Conservation (phyloP, 371 early-diverging fungal species). For the Mucor sp. region DNA sequence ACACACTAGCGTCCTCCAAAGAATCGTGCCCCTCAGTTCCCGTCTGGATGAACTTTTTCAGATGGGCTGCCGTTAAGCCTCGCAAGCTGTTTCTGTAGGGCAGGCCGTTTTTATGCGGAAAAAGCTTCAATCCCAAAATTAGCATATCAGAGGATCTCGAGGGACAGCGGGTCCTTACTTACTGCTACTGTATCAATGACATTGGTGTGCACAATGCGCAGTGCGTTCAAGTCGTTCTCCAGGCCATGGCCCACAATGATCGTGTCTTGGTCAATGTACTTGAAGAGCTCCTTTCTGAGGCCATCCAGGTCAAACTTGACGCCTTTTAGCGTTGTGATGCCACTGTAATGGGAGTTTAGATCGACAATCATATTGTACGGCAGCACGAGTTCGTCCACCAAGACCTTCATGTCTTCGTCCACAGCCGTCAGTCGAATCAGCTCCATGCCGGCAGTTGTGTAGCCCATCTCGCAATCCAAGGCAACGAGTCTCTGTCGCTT, state of each 20-base stretch:
- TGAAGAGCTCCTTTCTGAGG: slow-evolving; percentile 42
- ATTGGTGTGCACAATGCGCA: slow-evolving; percentile 43
- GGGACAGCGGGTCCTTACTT: slow-evolving; percentile 12
- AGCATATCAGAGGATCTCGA: not conserved
- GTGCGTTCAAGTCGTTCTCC: slow-evolving; percentile 54
- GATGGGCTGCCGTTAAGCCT: slow-evolving; percentile 28
- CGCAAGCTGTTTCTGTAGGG: slow-evolving; percentile 48
- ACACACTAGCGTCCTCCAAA: slow-evolving; percentile 58
- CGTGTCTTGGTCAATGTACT: slow-evolving; percentile 41
- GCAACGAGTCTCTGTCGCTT: slow-evolving; percentile 28
- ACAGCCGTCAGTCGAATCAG: slow-evolving; percentile 57
- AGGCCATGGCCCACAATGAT: slow-evolving; percentile 54
- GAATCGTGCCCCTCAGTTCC: slow-evolving; percentile 61
- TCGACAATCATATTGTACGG: slow-evolving; percentile 56
- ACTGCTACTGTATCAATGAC: slow-evolving; percentile 50
- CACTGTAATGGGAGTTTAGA: slow-evolving; percentile 58
- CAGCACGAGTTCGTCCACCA: slow-evolving; percentile 59
- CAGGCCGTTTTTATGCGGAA: slow-evolving; percentile 47
- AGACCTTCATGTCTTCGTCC: slow-evolving; percentile 38
- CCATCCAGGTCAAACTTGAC: slow-evolving; percentile 47
- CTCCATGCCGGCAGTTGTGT: slow-evolving; percentile 59
- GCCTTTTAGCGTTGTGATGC: slow-evolving; percentile 53
- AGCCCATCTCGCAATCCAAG: slow-evolving; percentile 56
- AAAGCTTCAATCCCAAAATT: slow-evolving; percentile 24
- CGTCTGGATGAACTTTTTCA: slow-evolving; percentile 54